phyloP scores from a whole-genome alignment of 2,329 filamentous ascomycete species.

The Aspergillus spinulosporus region DNA sequence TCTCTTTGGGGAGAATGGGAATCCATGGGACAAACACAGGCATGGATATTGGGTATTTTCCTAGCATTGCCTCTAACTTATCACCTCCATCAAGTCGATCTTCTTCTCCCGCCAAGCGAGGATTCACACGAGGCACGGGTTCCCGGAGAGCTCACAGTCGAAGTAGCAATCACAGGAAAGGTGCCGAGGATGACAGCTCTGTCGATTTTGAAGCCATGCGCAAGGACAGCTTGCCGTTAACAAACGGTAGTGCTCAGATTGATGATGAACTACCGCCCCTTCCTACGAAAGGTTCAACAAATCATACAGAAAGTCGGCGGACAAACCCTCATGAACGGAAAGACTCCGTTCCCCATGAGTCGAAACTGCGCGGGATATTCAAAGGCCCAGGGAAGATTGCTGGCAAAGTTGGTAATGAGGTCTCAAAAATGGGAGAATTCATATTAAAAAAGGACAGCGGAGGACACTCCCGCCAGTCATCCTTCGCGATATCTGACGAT shows the following conservation, averaged over 20 bases:
- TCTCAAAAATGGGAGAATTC: slow-evolving; percentile 61
- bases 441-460: slow-evolving; percentile 59
- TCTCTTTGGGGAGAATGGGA: slow-evolving; percentile 45
- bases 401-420: slow-evolving; percentile 66
- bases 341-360: slow-evolving; percentile 47
- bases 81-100: slow-evolving; percentile 65
- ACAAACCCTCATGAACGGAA: slow-evolving; percentile 29
- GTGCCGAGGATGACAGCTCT: slow-evolving; percentile 28
- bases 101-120: slow-evolving; percentile 63
- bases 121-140: slow-evolving; percentile 45
- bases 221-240: slow-evolving; percentile 18
- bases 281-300: slow-evolving; percentile 28
- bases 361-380: slow-evolving; percentile 71
- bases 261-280: slow-evolving; percentile 33
- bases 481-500: slow-evolving; percentile 50
- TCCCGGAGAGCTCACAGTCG: slow-evolving; percentile 42
- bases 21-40: slow-evolving; percentile 48
- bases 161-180: slow-evolving; percentile 42
- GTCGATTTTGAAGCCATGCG: slow-evolving; percentile 21
- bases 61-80: slow-evolving; percentile 62
- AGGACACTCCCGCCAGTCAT: slow-evolving; percentile 44
- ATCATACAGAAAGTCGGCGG: slow-evolving; percentile 27
- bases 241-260: slow-evolving; percentile 18
- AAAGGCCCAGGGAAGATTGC: slow-evolving; percentile 71
- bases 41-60: slow-evolving; percentile 49